Percentiles rank a stretch among this genome's conserved stretches.
Conservation (phyloP, 2,329 filamentous ascomycete genomes). For the Microsporum audouinii region DNA sequence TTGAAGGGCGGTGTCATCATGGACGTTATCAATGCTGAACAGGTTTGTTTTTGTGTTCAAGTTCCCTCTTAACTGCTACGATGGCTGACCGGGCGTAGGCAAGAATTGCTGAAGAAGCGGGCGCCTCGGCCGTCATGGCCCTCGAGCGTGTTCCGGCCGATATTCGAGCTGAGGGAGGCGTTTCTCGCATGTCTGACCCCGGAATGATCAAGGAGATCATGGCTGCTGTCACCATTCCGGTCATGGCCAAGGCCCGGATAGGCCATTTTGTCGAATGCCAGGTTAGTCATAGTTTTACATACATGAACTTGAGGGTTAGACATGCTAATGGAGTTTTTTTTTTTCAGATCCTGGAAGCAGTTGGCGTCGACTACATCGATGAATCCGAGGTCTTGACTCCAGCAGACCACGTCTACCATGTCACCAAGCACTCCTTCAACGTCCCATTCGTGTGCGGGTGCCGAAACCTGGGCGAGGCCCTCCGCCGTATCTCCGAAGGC, state of each 20-base stretch:
- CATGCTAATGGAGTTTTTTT: no score
- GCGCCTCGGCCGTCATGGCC: slow-evolving; percentile 94
- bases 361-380: slow-evolving; percentile 96
- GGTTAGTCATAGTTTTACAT: slow-evolving; percentile 30
- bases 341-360: slow-evolving; percentile 67
- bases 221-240: slow-evolving; percentile 85
- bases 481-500: slow-evolving; percentile 81
- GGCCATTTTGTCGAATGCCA: slow-evolving; percentile 97
- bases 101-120: slow-evolving; percentile 93
- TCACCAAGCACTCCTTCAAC: slow-evolving; percentile 73
- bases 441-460: slow-evolving; percentile 95
- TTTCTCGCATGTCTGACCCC: slow-evolving; percentile 94
- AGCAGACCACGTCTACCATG: slow-evolving; percentile 80
- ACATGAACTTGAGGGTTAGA: background rate
- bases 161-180: slow-evolving; percentile 82
- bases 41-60: slow-evolving; percentile 36
- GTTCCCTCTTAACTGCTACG: background rate
- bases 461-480: slow-evolving; percentile 83
- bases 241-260: slow-evolving; percentile 98
- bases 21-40: slow-evolving; percentile 90
- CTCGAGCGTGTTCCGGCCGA: slow-evolving; percentile 95
- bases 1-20: slow-evolving; percentile 98
- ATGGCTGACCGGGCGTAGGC: slow-evolving; percentile 42
- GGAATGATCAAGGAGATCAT: slow-evolving; percentile 93
- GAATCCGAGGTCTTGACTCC: slow-evolving; percentile 96